These are phyloP conservation scores for Skeletonema tropicum DNA, from an alignment of 108 stramenopile species.

Conservation along the genomic window DNA sequence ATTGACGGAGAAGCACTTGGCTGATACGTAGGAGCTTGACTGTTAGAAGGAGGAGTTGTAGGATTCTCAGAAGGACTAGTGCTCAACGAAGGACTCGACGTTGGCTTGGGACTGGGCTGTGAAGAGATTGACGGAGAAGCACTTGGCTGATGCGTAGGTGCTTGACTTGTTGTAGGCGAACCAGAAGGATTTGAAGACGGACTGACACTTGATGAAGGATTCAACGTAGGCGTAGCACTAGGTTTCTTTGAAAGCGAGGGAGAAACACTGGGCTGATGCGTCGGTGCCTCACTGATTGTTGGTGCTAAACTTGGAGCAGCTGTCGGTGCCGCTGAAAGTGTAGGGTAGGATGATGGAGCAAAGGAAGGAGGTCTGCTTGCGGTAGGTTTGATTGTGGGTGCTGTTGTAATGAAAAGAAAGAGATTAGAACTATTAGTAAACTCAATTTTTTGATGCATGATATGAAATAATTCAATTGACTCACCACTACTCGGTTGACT, in stretches of 20 bases:
- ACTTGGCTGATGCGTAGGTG: background rate
- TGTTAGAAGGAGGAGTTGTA: no score
- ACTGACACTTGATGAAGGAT: background rate
- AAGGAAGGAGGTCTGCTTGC: background rate
- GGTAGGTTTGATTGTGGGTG: background rate
- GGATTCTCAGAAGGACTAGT: slow-evolving; percentile 7
- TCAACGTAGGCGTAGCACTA: background rate
- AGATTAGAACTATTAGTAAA: background rate
- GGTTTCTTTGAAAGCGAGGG: background rate
- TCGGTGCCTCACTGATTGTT: background rate
- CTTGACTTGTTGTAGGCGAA: no score
- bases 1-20: background rate
- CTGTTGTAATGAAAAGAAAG: background rate
- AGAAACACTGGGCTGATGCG: background rate
- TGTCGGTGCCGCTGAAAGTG: background rate
- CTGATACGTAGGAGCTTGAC: background rate
- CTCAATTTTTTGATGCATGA: no score
- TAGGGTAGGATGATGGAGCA: background rate
- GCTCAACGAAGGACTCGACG: no score
- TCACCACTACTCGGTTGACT: slow-evolving; percentile 11
- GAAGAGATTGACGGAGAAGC: background rate
- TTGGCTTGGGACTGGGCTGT: background rate
- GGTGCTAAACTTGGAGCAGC: background rate
- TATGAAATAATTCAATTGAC: background rate
- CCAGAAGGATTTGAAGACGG: background rate